phyloP scores from a whole-genome alignment of 2,329 filamentous ascomycete species.

The Tothia fuscella region DNA sequence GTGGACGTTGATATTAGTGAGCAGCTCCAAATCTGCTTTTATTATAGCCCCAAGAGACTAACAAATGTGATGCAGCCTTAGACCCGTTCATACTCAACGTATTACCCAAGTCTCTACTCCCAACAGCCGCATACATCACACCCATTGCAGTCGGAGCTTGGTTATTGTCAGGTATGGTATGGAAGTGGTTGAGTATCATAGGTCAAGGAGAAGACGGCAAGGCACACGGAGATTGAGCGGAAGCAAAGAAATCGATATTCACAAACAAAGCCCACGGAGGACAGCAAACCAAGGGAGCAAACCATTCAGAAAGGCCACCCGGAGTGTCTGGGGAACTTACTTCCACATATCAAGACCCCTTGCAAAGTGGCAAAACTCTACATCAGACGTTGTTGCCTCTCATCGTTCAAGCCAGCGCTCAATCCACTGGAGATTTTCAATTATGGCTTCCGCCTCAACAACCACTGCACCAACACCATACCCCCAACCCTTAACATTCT shows the following conservation, averaged over 20 bases:
- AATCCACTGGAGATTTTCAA: too few relatives aligned
- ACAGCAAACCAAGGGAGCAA: too few relatives aligned
- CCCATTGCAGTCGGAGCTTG: constrained; percentile 45
- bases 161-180: constrained; percentile 37
- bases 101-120: constrained; percentile 64
- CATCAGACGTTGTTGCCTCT: neutral
- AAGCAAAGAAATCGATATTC: neutral
- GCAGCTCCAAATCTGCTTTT: constrained; percentile 11
- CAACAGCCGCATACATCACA: constrained; percentile 57
- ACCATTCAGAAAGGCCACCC: neutral
- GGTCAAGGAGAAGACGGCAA: constrained; percentile 2
- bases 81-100: constrained; percentile 76
- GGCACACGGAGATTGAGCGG: constrained; percentile 13
- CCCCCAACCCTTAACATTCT: constrained; percentile 21
- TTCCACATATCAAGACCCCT: neutral
- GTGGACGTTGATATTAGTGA: constrained; percentile 62
- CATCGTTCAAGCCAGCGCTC: neutral
- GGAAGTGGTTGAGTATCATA: constrained; percentile 13
- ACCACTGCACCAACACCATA: constrained; percentile 9
- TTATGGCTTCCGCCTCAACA: neutral
- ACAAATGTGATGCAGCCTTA: constrained; percentile 43
- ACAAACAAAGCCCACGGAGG: too few relatives aligned
- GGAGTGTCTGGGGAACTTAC: neutral
- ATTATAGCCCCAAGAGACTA: neutral
- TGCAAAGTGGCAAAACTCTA: neutral